phyloP scores from a whole-genome alignment of 2,329 filamentous ascomycete species.

The Alternaria ventricosa region DNA sequence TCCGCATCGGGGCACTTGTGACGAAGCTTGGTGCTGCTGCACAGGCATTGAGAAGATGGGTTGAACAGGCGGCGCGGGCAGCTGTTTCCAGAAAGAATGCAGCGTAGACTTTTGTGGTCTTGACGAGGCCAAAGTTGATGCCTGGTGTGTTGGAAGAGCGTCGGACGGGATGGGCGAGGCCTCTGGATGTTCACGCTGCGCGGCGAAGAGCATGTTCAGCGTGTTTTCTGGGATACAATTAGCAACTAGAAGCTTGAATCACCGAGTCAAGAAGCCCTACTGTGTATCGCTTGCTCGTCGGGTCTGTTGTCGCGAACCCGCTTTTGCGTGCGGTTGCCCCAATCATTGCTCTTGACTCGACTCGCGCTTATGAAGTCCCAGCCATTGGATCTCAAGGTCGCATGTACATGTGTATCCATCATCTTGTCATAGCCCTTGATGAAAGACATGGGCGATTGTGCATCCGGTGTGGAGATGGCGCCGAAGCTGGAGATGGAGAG shows the following conservation, averaged over 20 bases:
- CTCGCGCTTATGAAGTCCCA: constrained; percentile 37
- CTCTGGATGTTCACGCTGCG: constrained; percentile 47
- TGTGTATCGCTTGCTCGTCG: constrained; percentile 61
- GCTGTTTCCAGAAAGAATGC: constrained; percentile 55
- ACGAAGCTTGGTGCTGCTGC: constrained; percentile 6
- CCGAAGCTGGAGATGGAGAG: constrained; percentile 51
- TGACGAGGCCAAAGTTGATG: constrained; percentile 5
- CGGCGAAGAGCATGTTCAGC: constrained; percentile 53
- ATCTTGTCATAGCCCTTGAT: constrained; percentile 24
- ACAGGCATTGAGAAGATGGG: constrained; percentile 22
- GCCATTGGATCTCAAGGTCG: constrained; percentile 11
- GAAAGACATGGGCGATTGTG: constrained; percentile 36
- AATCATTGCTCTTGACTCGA: constrained; percentile 47
- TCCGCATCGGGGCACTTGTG: constrained; percentile 46
- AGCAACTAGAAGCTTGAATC: neutral
- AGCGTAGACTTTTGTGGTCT: constrained; percentile 53
- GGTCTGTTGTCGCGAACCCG: constrained; percentile 65
- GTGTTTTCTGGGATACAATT: constrained; percentile 50
- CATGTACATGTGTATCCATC: constrained; percentile 34
- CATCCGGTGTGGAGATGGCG: constrained; percentile 38
- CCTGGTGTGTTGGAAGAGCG: constrained; percentile 17
- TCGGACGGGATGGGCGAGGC: constrained; percentile 38
- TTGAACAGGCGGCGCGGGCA: constrained; percentile 44
- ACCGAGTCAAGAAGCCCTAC: constrained; percentile 42
- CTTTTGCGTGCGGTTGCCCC: constrained; percentile 65